These are phyloP conservation scores for Geotrichum cucujoidarum DNA, from an alignment of 1,139 yeast species.

Conservation along the genomic window DNA sequence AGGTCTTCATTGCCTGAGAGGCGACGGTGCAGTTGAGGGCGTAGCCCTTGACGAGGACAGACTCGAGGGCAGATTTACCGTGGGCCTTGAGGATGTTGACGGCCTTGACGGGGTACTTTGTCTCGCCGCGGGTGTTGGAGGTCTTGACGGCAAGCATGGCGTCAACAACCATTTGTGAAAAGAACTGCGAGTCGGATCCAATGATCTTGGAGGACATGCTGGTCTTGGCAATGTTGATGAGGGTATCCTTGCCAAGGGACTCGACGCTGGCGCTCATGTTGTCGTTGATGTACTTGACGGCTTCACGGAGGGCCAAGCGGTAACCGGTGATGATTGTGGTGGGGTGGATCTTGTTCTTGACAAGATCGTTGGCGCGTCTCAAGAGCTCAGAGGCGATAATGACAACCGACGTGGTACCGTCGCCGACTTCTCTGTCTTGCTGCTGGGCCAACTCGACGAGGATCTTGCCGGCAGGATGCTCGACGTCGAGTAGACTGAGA, in stretches of 20 bases:
- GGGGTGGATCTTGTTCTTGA: conserved; percentile 90
- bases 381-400: conserved; percentile 90
- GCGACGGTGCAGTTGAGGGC: conserved; percentile 97
- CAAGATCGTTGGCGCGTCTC: conserved; percentile 90
- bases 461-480: conserved; percentile 98
- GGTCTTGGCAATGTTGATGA: conserved; percentile 86
- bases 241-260: conserved; percentile 68
- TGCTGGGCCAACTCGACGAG: conserved; percentile 96
- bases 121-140: conserved; percentile 79
- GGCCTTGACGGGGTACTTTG: conserved; percentile 94
- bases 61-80: conserved; percentile 87
- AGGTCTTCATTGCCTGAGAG: conserved; percentile 91
- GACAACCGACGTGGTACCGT: conserved; percentile 88
- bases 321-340: conserved; percentile 97
- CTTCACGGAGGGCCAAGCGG: conserved; percentile 88
- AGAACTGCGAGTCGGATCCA: conserved; percentile 92
- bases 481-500: conserved; percentile 83
- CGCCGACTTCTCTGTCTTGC: conserved; percentile 98
- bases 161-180: conserved; percentile 86
- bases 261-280: conserved; percentile 80
- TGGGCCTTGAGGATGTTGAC: conserved; percentile 94
- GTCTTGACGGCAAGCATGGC: conserved; percentile 96
- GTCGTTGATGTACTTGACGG: conserved; percentile 80
- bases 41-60: conserved; percentile 83
- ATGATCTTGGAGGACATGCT: conserved; percentile 96